Base-by-base conservation (phyloP, 2,329 filamentous ascomycete genomes). In the Alternaria incomplexa region DNA sequence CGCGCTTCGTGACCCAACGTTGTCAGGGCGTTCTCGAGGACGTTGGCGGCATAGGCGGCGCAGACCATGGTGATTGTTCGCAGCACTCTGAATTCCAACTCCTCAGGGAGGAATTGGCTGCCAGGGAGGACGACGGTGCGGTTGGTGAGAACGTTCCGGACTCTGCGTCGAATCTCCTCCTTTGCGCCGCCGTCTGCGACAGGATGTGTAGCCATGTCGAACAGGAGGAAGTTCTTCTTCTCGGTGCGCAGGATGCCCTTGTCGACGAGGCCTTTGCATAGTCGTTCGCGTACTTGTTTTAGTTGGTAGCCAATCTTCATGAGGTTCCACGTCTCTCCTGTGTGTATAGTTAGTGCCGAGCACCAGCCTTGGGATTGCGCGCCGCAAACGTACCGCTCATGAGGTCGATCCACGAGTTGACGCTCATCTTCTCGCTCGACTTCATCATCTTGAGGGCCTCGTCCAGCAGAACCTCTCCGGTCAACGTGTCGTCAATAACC, bases 361-460 rank as follows among this genome's bases (percentile, higher is more conserved):
- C 32, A 48, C 20, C 55, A 50, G 45, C 43, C 54, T 46, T 26
- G 48, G 15, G 15, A 30, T 32, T 6, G 44, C 44, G 30, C 22
- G 56, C 32, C 40, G 44, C 46, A 12, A 54, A 57, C 77, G 73
- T 88, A 97, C 95, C 96, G 81, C 94, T 97, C 93, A 99, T 95
- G 72, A 99, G 85, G 81, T 99, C 96, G 81, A 99, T 98, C 96
- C 96, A 99, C 48, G 93, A 93, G 85, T 93, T 96, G 71, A 99
- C 96, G 82, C 96, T 98, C 96, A 99, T 98, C 87, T 97, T 97
- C 85, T 99, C 96, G 82, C 93, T 97, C 73, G 92, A 90, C 87
- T 99, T 99, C 95, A 99, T 99, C 94, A 99, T 97, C 86, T 99
- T 99, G 77, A 99, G 85, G 63, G 96, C 93, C 85, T 99, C 96